Evolutionary conservation across 2,329 filamentous ascomycete species (phyloP).

Genomic region (Fusarium sp.): DNA sequence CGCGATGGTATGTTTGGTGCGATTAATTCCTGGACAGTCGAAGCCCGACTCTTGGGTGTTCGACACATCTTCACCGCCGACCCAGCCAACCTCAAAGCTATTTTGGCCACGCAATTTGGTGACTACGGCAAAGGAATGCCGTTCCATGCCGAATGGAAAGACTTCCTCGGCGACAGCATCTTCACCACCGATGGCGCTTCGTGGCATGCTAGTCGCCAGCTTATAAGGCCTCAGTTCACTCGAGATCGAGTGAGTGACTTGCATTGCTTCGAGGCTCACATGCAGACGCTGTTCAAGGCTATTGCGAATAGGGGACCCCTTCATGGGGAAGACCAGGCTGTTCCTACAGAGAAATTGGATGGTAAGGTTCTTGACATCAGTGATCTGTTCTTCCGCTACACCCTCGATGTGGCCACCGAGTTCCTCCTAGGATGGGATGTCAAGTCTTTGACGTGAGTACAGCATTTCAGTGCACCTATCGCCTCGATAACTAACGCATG

Average conservation of each 20-base stretch:
- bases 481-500: neutral
- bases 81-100: slow-evolving; percentile 89
- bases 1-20: slow-evolving; percentile 57
- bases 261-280: slow-evolving; percentile 82
- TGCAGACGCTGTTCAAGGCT: slow-evolving; percentile 76
- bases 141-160: slow-evolving; percentile 80
- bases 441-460: slow-evolving; percentile 64
- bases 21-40: slow-evolving; percentile 65
- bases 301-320: slow-evolving; percentile 69
- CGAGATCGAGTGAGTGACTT: slow-evolving; percentile 86
- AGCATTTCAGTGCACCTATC: neutral
- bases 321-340: slow-evolving; percentile 69
- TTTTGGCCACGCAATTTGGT: slow-evolving; percentile 85
- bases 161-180: slow-evolving; percentile 79
- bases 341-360: slow-evolving; percentile 72
- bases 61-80: slow-evolving; percentile 82
- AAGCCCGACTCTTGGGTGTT: slow-evolving; percentile 64
- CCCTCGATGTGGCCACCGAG: slow-evolving; percentile 86
- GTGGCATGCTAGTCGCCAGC: slow-evolving; percentile 84
- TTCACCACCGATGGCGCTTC: slow-evolving; percentile 81
- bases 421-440: slow-evolving; percentile 85
- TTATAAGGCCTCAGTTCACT: slow-evolving; percentile 88
- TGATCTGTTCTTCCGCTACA: slow-evolving; percentile 85
- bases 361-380: slow-evolving; percentile 74
- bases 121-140: slow-evolving; percentile 84